These are phyloP conservation scores for Coemansia sp. DNA, from an alignment of 192 early-diverging fungal genomes.

Conservation along the genomic window DNA sequence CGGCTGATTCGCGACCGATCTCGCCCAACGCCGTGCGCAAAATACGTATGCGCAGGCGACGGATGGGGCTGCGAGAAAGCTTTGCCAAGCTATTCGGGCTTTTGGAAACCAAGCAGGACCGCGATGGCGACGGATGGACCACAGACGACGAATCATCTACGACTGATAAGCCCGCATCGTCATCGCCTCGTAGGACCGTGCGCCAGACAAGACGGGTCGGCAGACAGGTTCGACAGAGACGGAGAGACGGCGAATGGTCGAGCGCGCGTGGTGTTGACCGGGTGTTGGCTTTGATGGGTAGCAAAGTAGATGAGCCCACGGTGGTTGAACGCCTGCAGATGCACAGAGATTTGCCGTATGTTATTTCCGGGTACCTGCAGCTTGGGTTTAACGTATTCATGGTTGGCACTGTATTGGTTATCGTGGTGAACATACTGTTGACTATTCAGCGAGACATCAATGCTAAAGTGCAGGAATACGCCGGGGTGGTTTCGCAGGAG, in stretches of 20 bases:
- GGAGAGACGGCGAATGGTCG: not conserved
- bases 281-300: slow-evolving; percentile 48
- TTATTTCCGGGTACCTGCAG: slow-evolving; percentile 67
- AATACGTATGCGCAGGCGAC: slow-evolving; percentile 19
- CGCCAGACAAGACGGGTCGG: not conserved
- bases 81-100: slow-evolving; percentile 4
- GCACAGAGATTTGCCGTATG: slow-evolving; percentile 53
- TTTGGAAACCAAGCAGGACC: slow-evolving; percentile 5
- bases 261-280: slow-evolving; percentile 39
- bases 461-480: slow-evolving; percentile 67
- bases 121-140: not conserved
- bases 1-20: slow-evolving; percentile 29
- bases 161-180: slow-evolving; percentile 10
- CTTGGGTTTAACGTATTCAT: slow-evolving; percentile 69
- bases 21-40: slow-evolving; percentile 38
- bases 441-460: slow-evolving; percentile 76
- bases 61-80: not conserved
- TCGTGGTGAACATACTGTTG: slow-evolving; percentile 68
- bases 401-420: slow-evolving; percentile 59
- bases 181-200: not conserved
- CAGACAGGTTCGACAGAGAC: slow-evolving; percentile 1
- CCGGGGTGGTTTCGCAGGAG: slow-evolving; percentile 62
- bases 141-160: slow-evolving; percentile 13
- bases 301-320: slow-evolving; percentile 34
- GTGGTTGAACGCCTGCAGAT: slow-evolving; percentile 39